These are phyloP conservation scores for Hygrophila difformis DNA, from an alignment of 257 asterid species.

Conservation along the genomic window DNA sequence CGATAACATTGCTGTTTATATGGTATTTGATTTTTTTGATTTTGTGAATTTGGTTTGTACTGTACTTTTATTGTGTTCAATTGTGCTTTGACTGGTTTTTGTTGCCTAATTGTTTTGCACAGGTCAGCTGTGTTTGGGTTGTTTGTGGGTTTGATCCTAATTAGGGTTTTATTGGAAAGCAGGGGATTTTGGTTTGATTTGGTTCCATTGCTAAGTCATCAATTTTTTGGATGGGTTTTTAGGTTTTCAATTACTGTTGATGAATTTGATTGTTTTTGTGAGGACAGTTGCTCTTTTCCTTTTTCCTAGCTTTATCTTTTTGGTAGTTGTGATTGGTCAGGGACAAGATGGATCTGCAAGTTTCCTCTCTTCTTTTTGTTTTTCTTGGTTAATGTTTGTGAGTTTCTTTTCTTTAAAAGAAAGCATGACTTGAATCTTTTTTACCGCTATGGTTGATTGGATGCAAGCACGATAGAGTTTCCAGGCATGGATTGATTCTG, in stretches of 20 bases:
- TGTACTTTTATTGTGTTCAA: not conserved
- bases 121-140: not conserved
- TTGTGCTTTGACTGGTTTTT: not conserved
- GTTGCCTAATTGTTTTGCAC: not conserved
- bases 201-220: too few relatives aligned
- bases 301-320: slow-evolving; percentile 21
- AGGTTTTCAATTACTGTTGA: too few relatives aligned
- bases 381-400: slow-evolving; percentile 17
- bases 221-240: too few relatives aligned
- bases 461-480: not conserved
- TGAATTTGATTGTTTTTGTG: slow-evolving; percentile 4
- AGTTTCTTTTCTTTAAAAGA: not conserved
- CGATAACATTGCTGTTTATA: not conserved
- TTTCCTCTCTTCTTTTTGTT: slow-evolving; percentile 24
- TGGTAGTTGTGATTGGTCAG: slow-evolving; percentile 35
- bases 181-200: slow-evolving; percentile 6
- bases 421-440: slow-evolving; percentile 6
- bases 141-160: slow-evolving; percentile 11
- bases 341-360: slow-evolving; percentile 47
- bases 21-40: slow-evolving; percentile 2
- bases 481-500: slow-evolving; percentile 8
- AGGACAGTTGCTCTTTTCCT: slow-evolving; percentile 13
- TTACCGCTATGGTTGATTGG: too few relatives aligned
- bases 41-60: slow-evolving; percentile 7
- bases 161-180: not conserved